Conservation (phyloP, 306 rosid species). For the Luffa acutangula region DNA sequence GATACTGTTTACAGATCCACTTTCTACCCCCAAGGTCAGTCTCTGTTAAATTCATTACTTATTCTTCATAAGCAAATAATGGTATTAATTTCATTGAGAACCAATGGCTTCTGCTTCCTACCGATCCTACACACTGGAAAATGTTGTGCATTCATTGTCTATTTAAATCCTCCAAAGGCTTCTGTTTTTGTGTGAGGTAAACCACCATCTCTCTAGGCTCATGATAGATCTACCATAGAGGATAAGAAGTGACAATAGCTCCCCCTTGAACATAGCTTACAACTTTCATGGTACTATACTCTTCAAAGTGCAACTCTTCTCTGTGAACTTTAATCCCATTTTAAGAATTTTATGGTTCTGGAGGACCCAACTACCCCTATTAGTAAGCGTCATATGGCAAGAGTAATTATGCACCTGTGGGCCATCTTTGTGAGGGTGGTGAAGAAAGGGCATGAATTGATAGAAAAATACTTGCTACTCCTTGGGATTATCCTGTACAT, state of each 20-base stretch:
- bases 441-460: not conserved
- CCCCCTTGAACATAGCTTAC: not conserved
- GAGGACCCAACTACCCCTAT: not conserved
- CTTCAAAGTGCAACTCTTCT: not conserved
- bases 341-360: not conserved
- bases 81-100: not conserved
- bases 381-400: not conserved
- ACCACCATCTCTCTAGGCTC: not conserved
- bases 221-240: not conserved
- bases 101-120: not conserved
- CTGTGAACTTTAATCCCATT: not conserved
- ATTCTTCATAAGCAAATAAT: not conserved
- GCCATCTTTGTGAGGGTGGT: not conserved
- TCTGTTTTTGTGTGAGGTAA: not conserved
- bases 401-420: not conserved
- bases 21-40: slow-evolving; percentile 81
- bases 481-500: not conserved
- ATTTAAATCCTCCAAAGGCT: not conserved
- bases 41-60: slow-evolving; percentile 11
- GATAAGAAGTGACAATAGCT: not conserved
- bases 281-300: not conserved
- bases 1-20: slow-evolving; percentile 87
- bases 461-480: not conserved
- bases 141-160: not conserved
- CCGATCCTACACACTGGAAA: not conserved